Evolutionary conservation across 331 rosid species (phyloP), one percentile per base, ranked within the genome.

Genomic region (Quercus phellos): DNA sequence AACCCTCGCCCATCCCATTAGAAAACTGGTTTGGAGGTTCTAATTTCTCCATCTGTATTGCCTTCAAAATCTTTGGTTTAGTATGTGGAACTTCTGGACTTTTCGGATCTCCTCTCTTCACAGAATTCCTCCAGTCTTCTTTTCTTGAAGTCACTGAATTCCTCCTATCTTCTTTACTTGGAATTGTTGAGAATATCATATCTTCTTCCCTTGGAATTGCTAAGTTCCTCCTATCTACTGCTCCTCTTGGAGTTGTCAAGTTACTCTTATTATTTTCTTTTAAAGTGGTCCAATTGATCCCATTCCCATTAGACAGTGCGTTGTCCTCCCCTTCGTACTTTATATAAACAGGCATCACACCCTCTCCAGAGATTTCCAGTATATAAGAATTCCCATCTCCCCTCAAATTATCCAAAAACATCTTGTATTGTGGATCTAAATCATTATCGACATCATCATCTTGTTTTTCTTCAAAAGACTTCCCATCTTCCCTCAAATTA

Each of bases 331-430:
- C 76, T 66, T 84, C 90, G 29, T 82, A 87, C 80, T 55, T 75
- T 4, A 71, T 24, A 75, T 21, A n/a, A 18, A 67, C 34, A 17
- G 51, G 16, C 29, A 67, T 32, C 76, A 66, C 82, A 35, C 78
- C 51, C 63, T 59, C 74, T 16, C n/a, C 70, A 67, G 58, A 29
- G 54, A 30, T 43, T 60, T 76, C 67, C n/a, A 74, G 64, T 38
- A 61, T 43, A 80, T 81, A 80, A 3, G 85, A 79, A 14, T 79
- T 76, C 14, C 87, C 88, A 59, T 73, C 77, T 72, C 30, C 69
- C 75, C 51, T 78, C 79, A 79, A 71, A 73, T 76, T 86, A 53
- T 85, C 74, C 66, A 85, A 74, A 55, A 87, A 88, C 46, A 58
- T 75, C 34, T 42, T 74, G 72, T 79, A 84, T 8, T 74, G 58